These are phyloP conservation scores for Gastrolobium villosum DNA, from an alignment of 306 rosid genomes.

Conservation along the genomic window DNA sequence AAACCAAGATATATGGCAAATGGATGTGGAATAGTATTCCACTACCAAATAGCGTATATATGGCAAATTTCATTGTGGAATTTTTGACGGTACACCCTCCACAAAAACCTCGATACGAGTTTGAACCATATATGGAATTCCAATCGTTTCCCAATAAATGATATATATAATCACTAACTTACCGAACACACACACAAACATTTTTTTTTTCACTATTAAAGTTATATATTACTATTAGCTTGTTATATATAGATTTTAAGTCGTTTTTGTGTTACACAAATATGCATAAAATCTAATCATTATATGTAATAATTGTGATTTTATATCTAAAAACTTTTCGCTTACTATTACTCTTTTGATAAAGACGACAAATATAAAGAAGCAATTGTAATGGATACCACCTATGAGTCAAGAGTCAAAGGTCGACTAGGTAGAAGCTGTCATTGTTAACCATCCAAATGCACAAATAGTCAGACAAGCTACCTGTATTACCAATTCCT, in stretches of 20 bases:
- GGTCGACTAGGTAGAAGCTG: constrained; percentile 53
- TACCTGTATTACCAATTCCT: constrained; percentile 51
- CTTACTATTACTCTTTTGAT: not conserved
- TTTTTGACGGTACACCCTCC: constrained; percentile 69
- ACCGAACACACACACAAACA: constrained; percentile 26
- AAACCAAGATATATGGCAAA: constrained; percentile 35
- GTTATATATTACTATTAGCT: no score
- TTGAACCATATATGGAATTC: constrained; percentile 60
- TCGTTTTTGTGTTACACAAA: not conserved
- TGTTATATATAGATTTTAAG: not conserved
- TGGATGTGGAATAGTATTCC: constrained; percentile 63
- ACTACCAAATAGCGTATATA: constrained; percentile 43
- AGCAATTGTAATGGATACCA: constrained; percentile 43
- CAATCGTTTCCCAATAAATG: constrained; percentile 64
- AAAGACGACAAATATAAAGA: constrained; percentile 20
- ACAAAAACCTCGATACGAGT: constrained; percentile 47
- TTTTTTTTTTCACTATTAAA: not conserved
- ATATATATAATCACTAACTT: constrained; percentile 54
- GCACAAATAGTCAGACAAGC: constrained; percentile 53
- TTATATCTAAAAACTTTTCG: not conserved
- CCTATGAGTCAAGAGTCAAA: constrained; percentile 58
- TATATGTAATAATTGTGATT: not conserved
- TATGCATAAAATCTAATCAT: not conserved
- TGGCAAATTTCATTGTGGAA: constrained; percentile 52
- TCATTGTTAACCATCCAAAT: constrained; percentile 56